phyloP scores from a whole-genome alignment of 345 rosid genomes.

The Citrus hindsii region DNA sequence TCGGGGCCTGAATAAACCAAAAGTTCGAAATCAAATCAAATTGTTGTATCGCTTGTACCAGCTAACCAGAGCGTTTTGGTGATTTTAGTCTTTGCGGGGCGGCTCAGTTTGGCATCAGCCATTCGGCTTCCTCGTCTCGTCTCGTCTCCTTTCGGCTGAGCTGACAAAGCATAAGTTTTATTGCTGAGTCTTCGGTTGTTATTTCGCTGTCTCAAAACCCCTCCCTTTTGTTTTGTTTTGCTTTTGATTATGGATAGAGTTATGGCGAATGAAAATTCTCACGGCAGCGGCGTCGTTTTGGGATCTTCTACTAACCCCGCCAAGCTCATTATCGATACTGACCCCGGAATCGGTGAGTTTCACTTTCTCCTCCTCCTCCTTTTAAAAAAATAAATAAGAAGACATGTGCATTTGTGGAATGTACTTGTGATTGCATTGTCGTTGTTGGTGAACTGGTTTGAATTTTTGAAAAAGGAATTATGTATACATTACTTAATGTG shows the following conservation, averaged over 20 bases:
- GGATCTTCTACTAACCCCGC: conserved; percentile 25
- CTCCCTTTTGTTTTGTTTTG: neutral
- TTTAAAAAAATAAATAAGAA: no score
- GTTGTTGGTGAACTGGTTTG: neutral
- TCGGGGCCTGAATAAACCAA: neutral
- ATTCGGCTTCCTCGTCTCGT: neutral
- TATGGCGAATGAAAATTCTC: conserved; percentile 13
- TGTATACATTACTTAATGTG: no score
- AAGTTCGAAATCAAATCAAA: no score
- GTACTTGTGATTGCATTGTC: neutral
- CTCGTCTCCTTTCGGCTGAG: neutral
- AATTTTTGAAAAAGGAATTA: no score
- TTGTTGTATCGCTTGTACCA: neutral
- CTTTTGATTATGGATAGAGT: conserved; percentile 25
- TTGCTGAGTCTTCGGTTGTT: neutral
- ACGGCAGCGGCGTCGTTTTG: conserved; percentile 24
- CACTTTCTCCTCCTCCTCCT: neutral
- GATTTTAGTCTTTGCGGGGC: neutral
- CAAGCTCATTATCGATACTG: conserved; percentile 95
- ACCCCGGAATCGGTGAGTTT: conserved; percentile 92
- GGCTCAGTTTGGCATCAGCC: neutral
- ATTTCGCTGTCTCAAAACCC: neutral
- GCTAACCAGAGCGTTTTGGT: neutral
- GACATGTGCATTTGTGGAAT: neutral
- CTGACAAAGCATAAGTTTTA: no score